Conservation (phyloP, 2,329 filamentous ascomycete genomes). For the Coniella vitis region DNA sequence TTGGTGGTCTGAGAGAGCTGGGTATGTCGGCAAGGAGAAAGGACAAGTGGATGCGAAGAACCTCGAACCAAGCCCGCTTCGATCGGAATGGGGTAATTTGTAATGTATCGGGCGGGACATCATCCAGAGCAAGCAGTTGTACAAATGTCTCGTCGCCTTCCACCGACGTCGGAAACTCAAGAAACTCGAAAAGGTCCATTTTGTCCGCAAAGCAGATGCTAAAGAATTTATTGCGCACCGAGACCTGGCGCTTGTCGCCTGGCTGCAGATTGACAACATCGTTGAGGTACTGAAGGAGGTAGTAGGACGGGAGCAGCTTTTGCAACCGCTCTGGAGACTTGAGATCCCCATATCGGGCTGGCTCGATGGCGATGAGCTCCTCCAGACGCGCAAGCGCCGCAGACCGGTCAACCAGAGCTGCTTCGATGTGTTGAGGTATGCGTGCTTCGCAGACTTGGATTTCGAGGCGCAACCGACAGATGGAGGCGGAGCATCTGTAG, state of each 20-base stretch:
- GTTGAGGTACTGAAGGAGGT: conserved; percentile 13
- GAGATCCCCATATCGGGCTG: conserved; percentile 39
- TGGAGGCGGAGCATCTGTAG: conserved; percentile 35
- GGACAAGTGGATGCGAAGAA: conserved; percentile 10
- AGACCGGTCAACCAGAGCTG: conserved; percentile 37
- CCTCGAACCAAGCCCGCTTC: conserved; percentile 13
- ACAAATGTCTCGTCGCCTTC: conserved; percentile 9
- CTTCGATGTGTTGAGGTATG: conserved; percentile 35
- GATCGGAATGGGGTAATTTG: not conserved
- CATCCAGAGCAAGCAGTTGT: conserved; percentile 8
- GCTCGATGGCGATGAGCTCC: conserved; percentile 34
- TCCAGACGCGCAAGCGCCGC: conserved; percentile 35
- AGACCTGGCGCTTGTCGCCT: conserved; percentile 9
- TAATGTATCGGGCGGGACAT: not conserved
- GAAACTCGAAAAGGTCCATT: conserved; percentile 4
- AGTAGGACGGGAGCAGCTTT: conserved; percentile 13
- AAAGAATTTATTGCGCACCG: conserved; percentile 15
- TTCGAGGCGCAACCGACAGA: conserved; percentile 35
- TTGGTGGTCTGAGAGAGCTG: conserved; percentile 1
- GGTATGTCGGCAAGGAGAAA: conserved; percentile 11
- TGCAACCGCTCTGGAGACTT: conserved; percentile 21
- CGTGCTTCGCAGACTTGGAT: conserved; percentile 45
- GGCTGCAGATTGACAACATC: conserved; percentile 8
- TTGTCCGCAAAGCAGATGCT: conserved; percentile 10
- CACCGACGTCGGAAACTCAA: conserved; percentile 7